phyloP scores from a whole-genome alignment of 768 basidiomycete genomes.

The Coprinopsis cinerea region DNA sequence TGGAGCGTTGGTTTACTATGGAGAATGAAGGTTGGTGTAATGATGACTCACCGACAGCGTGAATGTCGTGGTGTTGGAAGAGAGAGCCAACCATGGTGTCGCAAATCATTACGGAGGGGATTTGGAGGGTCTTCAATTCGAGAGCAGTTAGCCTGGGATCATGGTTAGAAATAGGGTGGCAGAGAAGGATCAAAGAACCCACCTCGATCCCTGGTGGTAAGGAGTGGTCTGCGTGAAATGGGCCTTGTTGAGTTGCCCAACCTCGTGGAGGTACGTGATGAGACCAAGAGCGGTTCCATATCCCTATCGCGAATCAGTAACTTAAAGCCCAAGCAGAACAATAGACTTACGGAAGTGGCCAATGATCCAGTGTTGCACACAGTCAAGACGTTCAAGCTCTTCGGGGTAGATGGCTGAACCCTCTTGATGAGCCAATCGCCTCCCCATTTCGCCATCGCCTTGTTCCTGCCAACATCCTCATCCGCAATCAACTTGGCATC shows the following conservation, averaged over 20 bases:
- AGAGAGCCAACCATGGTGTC: slow-evolving; percentile 97
- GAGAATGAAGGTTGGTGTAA: neutral
- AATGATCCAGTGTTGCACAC: slow-evolving; percentile 98
- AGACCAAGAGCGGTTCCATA: slow-evolving; percentile 94
- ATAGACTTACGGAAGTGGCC: slow-evolving; percentile 74
- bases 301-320: slow-evolving; percentile 46
- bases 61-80: slow-evolving; percentile 81
- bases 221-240: slow-evolving; percentile 94
- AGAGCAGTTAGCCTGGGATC: slow-evolving; percentile 86
- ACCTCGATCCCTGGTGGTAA: slow-evolving; percentile 90
- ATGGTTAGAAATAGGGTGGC: slow-evolving; percentile 77
- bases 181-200: slow-evolving; percentile 10
- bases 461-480: slow-evolving; percentile 86
- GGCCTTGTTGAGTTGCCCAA: slow-evolving; percentile 68
- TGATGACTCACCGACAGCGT: slow-evolving; percentile 61
- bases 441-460: slow-evolving; percentile 77
- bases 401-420: slow-evolving; percentile 33
- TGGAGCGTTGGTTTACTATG: slow-evolving; percentile 3
- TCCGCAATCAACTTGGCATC: slow-evolving; percentile 72
- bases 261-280: slow-evolving; percentile 85
- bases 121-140: slow-evolving; percentile 78
- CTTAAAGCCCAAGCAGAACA: neutral
- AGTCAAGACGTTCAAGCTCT: slow-evolving; percentile 74
- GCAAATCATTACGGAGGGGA: slow-evolving; percentile 91
- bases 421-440: slow-evolving; percentile 76